Evolutionary conservation across 306 rosid genomes (phyloP).

Genomic region (Arachis stenosperma): DNA sequence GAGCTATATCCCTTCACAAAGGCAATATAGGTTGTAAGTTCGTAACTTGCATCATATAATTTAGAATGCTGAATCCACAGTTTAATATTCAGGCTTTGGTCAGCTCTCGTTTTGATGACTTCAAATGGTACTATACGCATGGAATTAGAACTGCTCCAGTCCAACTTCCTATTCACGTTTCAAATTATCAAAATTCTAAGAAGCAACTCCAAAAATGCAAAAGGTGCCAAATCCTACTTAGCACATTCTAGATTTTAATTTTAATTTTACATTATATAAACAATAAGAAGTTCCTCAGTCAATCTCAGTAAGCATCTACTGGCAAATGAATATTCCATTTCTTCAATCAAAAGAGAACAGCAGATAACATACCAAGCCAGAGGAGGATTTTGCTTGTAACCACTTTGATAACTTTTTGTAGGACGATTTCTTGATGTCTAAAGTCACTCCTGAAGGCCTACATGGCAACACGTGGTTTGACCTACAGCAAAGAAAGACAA

Average conservation of each 20-base stretch:
- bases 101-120: neutral
- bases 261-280: neutral
- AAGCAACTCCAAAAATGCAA: conserved; percentile 17
- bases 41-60: neutral
- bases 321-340: conserved; percentile 3
- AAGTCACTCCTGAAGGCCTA: conserved; percentile 79
- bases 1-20: conserved; percentile 7
- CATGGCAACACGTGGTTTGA: conserved; percentile 87
- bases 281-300: conserved; percentile 3
- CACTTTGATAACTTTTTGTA: conserved; percentile 90
- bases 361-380: conserved; percentile 68
- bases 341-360: conserved; percentile 19
- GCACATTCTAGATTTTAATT: conserved; percentile 15
- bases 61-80: neutral
- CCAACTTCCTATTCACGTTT: conserved; percentile 9
- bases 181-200: neutral
- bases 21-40: neutral
- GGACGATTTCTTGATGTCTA: conserved; percentile 92
- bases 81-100: neutral
- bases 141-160: conserved; percentile 17
- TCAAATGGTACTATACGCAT: neutral
- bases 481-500: conserved; percentile 52
- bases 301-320: conserved; percentile 24
- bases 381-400: conserved; percentile 79
- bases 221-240: neutral